These are phyloP conservation scores for Nicotiana obtusifolia DNA, from an alignment of 257 asterid genomes.

Conservation along the genomic window DNA sequence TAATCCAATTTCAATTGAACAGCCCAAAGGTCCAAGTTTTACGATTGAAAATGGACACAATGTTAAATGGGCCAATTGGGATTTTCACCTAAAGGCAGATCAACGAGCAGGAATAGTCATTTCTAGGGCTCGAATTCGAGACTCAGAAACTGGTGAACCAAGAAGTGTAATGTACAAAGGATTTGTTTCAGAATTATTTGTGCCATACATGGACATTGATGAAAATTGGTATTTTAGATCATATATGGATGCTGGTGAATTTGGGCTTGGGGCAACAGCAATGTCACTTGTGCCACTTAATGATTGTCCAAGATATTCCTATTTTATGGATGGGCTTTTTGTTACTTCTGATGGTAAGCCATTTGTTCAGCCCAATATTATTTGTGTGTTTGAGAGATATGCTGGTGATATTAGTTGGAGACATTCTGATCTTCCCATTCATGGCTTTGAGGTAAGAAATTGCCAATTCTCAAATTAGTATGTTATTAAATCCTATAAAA, in stretches of 20 bases:
- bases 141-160: constrained; percentile 39
- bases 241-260: constrained; percentile 97
- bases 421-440: constrained; percentile 82
- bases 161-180: constrained; percentile 78
- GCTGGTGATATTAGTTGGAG: constrained; percentile 92
- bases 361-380: constrained; percentile 64
- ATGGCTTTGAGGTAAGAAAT: constrained; percentile 48
- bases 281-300: constrained; percentile 76
- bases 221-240: constrained; percentile 89
- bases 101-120: constrained; percentile 64
- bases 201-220: constrained; percentile 78
- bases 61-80: constrained; percentile 84
- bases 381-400: constrained; percentile 84
- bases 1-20: constrained; percentile 60
- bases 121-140: constrained; percentile 53
- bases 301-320: constrained; percentile 86
- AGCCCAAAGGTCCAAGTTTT: constrained; percentile 69
- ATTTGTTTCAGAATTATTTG: constrained; percentile 69
- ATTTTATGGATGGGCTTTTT: constrained; percentile 83
- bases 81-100: constrained; percentile 71
- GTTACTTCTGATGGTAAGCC: constrained; percentile 91
- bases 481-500: too few relatives aligned
- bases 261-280: constrained; percentile 94
- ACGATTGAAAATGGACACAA: constrained; percentile 45
- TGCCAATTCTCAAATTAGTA: background rate